A percentile compares a stretch with the other conserved stretches of the same genome.
These are phyloP conservation scores for Lojkania enalia DNA, from an alignment of 2,329 filamentous ascomycete species.

Conservation along the genomic window DNA sequence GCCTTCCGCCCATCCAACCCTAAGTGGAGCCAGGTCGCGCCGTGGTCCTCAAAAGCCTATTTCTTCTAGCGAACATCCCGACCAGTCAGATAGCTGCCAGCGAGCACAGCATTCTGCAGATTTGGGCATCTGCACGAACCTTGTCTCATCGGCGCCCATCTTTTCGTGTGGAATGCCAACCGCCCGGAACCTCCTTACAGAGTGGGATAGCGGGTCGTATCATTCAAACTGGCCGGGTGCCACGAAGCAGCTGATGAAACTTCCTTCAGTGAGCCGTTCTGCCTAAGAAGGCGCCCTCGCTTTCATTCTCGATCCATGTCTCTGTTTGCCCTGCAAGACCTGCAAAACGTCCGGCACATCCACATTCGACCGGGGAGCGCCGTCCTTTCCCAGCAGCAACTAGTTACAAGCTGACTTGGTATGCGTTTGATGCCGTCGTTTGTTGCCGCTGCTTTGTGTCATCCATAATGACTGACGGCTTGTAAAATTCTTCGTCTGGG, in stretches of 20 bases:
- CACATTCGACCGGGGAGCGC: too few relatives aligned
- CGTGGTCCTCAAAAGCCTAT: not conserved
- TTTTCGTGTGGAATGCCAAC: constrained; percentile 2
- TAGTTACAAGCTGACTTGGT: too few relatives aligned
- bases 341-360: too few relatives aligned
- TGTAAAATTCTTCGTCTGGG: too few relatives aligned
- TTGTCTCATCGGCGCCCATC: constrained; percentile 12
- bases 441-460: too few relatives aligned
- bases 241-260: constrained; percentile 21
- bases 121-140: constrained; percentile 9
- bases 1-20: not conserved
- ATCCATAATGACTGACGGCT: too few relatives aligned
- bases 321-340: constrained; percentile 19
- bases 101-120: constrained; percentile 8
- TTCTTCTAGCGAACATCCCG: constrained; percentile 2
- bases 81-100: constrained; percentile 9
- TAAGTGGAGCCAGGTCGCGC: constrained; percentile 2
- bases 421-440: too few relatives aligned
- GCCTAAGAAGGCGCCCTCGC: constrained; percentile 3
- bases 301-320: constrained; percentile 18
- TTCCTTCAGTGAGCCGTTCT: constrained; percentile 17
- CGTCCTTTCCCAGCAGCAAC: too few relatives aligned
- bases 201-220: not conserved
- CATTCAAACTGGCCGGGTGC: not conserved
- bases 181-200: constrained; percentile 3